phyloP scores from a whole-genome alignment of 352 stramenopile species.

The Phytopythium kandeliae region DNA sequence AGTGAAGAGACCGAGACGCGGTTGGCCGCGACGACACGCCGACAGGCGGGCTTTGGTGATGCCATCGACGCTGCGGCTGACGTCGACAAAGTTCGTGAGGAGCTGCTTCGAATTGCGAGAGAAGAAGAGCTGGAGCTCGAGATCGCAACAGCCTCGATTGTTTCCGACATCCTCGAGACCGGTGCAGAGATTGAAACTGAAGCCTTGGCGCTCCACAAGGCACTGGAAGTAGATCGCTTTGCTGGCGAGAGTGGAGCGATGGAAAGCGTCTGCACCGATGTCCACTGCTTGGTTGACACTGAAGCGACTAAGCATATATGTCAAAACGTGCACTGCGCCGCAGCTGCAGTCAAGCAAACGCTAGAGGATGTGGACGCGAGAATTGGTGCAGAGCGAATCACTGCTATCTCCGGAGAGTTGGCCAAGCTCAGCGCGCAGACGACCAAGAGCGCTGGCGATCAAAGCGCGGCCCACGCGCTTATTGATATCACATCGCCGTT shows the following conservation, averaged over 20 bases:
- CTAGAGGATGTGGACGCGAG: background rate
- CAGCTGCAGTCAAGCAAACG: background rate
- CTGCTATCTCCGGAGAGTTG: background rate
- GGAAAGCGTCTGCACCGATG: slow-evolving; percentile 1
- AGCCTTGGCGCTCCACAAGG: background rate
- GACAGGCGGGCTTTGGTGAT: background rate
- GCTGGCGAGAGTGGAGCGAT: slow-evolving; percentile 8
- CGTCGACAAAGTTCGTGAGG: slow-evolving; percentile 2
- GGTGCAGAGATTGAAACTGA: slow-evolving; percentile 5
- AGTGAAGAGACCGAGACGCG: background rate
- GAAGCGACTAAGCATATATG: slow-evolving; percentile 5
- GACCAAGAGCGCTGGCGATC: background rate
- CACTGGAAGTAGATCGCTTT: slow-evolving; percentile 4
- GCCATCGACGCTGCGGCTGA: background rate
- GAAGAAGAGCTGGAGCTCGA: slow-evolving; percentile 19
- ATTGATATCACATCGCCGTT: background rate
- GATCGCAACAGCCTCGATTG: slow-evolving; percentile 3
- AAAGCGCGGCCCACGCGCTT: background rate
- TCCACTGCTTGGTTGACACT: slow-evolving; percentile 1
- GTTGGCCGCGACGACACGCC: background rate
- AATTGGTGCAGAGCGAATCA: background rate
- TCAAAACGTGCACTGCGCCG: background rate
- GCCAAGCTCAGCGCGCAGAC: background rate
- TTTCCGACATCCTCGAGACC: background rate
- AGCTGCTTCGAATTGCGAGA: slow-evolving; percentile 24